phyloP scores from a whole-genome alignment of 192 early-diverging fungal genomes.

The Podila verticillata region DNA sequence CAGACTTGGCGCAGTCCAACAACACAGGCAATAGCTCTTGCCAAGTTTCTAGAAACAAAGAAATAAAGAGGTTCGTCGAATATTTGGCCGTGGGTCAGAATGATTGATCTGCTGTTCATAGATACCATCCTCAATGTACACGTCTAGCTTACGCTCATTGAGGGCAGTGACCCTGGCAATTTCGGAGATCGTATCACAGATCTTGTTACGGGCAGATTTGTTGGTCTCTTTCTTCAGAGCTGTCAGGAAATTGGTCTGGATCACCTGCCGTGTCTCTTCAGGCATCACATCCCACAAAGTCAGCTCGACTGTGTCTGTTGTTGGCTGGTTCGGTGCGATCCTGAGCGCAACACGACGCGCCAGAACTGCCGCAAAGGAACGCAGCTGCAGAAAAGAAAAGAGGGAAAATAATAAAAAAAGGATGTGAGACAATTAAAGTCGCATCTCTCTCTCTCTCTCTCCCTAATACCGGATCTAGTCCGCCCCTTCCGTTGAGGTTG shows the following conservation, averaged over 20 bases:
- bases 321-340: conserved; percentile 26
- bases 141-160: conserved; percentile 24
- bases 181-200: conserved; percentile 93
- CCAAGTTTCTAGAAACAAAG: conserved; percentile 71
- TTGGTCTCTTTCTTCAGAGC: conserved; percentile 78
- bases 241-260: conserved; percentile 78
- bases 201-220: conserved; percentile 81
- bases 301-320: background rate
- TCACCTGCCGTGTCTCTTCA: conserved; percentile 63
- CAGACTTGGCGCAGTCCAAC: conserved; percentile 79
- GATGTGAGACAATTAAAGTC: too few relatives aligned
- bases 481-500: too few relatives aligned
- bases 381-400: conserved; percentile 49
- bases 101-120: background rate
- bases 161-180: conserved; percentile 66
- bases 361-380: conserved; percentile 61
- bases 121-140: background rate
- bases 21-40: conserved; percentile 78
- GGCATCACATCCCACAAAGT: conserved; percentile 77
- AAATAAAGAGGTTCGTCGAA: background rate
- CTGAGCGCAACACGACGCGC: conserved; percentile 67
- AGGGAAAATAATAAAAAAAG: background rate
- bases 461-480: too few relatives aligned
- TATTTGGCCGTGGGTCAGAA: background rate
- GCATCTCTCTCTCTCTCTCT: too few relatives aligned